Percentiles rank a stretch among this genome's conserved stretches.
Evolutionary conservation across 1,284 basidiomycete genomes (phyloP).

Genomic region (Heterobasidion annosum): DNA sequence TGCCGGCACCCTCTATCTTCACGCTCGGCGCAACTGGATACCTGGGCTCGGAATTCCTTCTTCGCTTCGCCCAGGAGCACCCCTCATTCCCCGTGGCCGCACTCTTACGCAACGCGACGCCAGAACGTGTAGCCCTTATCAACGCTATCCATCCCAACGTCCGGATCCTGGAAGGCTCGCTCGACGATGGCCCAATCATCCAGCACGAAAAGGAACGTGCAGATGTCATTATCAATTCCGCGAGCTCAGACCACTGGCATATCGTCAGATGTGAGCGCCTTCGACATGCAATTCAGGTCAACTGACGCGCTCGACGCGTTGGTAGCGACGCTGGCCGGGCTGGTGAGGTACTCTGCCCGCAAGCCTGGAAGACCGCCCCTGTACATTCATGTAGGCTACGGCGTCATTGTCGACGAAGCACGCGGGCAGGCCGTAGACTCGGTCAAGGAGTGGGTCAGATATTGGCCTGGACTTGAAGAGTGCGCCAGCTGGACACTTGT

Average conservation of each 20-base stretch:
- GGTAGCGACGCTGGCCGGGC: slow-evolving; percentile 28
- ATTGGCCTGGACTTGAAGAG: slow-evolving; percentile 23
- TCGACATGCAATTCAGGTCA: not conserved
- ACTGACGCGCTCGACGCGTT: not conserved
- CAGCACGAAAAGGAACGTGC: slow-evolving; percentile 22
- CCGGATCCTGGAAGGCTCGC: slow-evolving; percentile 24
- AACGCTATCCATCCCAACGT: slow-evolving; percentile 22
- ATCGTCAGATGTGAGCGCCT: slow-evolving; percentile 22
- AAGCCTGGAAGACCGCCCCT: slow-evolving; percentile 27
- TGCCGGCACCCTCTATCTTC: too few relatives aligned
- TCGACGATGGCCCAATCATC: slow-evolving; percentile 26
- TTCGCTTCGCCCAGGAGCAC: slow-evolving; percentile 20
- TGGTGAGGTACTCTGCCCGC: slow-evolving; percentile 20
- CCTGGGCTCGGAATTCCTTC: slow-evolving; percentile 29
- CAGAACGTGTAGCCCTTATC: slow-evolving; percentile 20
- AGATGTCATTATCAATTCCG: slow-evolving; percentile 28
- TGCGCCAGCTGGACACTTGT: slow-evolving; percentile 3
- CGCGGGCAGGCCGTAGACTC: slow-evolving; percentile 24
- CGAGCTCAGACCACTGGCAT: slow-evolving; percentile 28
- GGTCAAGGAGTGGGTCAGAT: slow-evolving; percentile 25
- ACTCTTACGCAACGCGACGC: slow-evolving; percentile 23
- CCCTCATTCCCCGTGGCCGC: slow-evolving; percentile 23
- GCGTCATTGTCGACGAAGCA: slow-evolving; percentile 28
- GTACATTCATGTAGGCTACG: slow-evolving; percentile 30
- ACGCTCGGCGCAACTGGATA: slow-evolving; percentile 19